Base-by-base conservation (phyloP, 495 filamentous ascomycete species). In the Acidomyces sp. region DNA sequence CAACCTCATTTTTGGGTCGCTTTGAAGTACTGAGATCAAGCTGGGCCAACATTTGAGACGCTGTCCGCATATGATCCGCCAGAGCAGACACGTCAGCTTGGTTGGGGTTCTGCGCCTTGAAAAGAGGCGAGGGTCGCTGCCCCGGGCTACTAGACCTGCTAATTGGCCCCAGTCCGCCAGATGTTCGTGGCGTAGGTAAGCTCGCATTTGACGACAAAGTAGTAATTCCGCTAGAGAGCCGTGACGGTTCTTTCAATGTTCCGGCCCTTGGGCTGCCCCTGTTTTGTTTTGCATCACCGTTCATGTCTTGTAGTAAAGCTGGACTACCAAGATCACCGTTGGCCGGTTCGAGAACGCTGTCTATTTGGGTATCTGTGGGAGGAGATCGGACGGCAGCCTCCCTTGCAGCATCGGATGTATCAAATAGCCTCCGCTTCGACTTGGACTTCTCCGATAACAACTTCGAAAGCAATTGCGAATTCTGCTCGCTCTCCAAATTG, bases 31-130 rank as follows among this genome's bases (percentile, higher is more conserved):
- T 82, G 1, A 77, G 69, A 38, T 84, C 79, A 27, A 85, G 68
- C 53, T 85, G 80, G 11, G 79, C 77, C 17, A 85, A 56, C 80
- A 85, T 85, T 57, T 82, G 77, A 15, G 79, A 78, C 3, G 80
- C 80, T 7, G 78, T 81, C 20, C 80, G 69, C 79, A 85, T 85
- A 58, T 85, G 80, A 9, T 78, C 80, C 6, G 80, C 80, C 39
- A 85, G 58, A 17, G 80, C 80, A 1, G 79, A 81, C 39, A 83
- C 70, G 48, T 85, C 80, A 0, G 77, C 72, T 37, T 73, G 71
- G 35, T 82, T 78, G 30, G 49, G 41, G 25, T 33, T 45, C 27
- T 52, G 45, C 6, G 54, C 25, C 43, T 67, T 72, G 1, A 30
- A 12, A 18, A 43, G 32, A 28, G 37, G 37, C 13, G 43, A 34